A percentile compares a stretch with the other conserved stretches of the same genome.
phyloP scores from a whole-genome alignment of 768 basidiomycete species.

The Tulasnella calospora region DNA sequence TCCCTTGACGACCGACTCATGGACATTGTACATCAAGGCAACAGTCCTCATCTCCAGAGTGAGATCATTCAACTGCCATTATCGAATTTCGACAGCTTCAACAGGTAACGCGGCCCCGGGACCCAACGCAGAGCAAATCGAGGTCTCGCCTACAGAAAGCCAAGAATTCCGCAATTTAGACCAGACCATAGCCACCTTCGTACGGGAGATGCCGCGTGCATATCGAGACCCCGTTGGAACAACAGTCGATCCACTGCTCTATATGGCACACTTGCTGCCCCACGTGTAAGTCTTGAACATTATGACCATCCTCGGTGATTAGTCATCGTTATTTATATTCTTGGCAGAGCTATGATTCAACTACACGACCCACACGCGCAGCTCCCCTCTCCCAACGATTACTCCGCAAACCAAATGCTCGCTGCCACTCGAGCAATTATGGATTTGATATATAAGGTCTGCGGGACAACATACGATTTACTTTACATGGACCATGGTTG shows the following conservation, averaged over 20 bases:
- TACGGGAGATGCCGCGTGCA: constrained; percentile 18
- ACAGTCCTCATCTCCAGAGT: constrained; percentile 53
- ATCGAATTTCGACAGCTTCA: neutral
- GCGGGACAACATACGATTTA: neutral
- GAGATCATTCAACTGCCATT: constrained; percentile 21
- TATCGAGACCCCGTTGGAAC: constrained; percentile 29
- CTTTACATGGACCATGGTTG: constrained; percentile 32
- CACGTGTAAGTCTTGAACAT: constrained; percentile 29
- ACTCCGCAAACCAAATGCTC: neutral
- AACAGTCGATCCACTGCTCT: constrained; percentile 52
- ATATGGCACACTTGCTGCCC: constrained; percentile 37
- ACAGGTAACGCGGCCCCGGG: neutral
- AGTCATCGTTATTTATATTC: neutral
- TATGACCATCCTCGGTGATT: neutral
- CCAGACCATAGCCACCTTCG: constrained; percentile 13
- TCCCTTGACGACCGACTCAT: constrained; percentile 61
- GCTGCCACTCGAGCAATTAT: neutral
- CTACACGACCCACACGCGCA: constrained; percentile 18
- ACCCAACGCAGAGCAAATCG: neutral
- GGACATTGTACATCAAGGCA: constrained; percentile 65
- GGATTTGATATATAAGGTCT: neutral
- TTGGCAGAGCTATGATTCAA: neutral
- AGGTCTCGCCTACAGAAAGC: constrained; percentile 1
- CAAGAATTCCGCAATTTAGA: constrained; percentile 26
- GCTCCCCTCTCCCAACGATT: neutral